Evolutionary conservation across 768 basidiomycete species (phyloP).

Genomic region (Suillus discolor): DNA sequence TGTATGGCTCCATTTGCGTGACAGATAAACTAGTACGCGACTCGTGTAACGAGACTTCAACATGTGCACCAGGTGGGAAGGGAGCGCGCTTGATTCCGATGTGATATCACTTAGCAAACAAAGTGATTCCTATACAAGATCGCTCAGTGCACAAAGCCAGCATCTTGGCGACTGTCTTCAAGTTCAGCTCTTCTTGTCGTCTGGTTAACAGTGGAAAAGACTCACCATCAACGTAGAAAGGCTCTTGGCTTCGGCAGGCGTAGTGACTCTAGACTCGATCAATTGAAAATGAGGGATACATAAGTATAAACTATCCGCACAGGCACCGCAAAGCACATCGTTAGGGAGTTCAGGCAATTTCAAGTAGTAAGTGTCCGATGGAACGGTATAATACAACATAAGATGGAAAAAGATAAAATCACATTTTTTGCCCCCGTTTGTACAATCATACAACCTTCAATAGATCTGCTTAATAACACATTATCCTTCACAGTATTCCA

Average conservation of each 20-base stretch:
- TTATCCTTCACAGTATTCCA: slow-evolving; percentile 4
- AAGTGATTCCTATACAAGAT: not conserved
- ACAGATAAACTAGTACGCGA: not conserved
- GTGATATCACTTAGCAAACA: not conserved
- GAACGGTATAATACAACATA: not conserved
- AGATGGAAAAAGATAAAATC: not conserved
- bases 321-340: not conserved
- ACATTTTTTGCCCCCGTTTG: slow-evolving; percentile 8
- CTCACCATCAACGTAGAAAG: not conserved
- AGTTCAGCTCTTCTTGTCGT: not conserved
- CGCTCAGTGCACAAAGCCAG: not conserved
- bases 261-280: too few relatives aligned
- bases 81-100: not conserved
- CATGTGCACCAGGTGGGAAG: not conserved
- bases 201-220: not conserved
- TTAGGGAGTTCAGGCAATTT: too few relatives aligned
- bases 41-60: not conserved
- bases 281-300: not conserved
- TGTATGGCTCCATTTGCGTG: not conserved
- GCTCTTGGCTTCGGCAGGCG: not conserved
- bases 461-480: slow-evolving; percentile 10
- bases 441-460: slow-evolving; percentile 17
- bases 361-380: not conserved
- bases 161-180: not conserved
- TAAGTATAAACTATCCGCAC: not conserved